A percentile compares a stretch with the other conserved stretches of the same genome.
Evolutionary conservation across 163 green algal species (phyloP).

Genomic region (Coccomyxa subellipsoidea): DNA sequence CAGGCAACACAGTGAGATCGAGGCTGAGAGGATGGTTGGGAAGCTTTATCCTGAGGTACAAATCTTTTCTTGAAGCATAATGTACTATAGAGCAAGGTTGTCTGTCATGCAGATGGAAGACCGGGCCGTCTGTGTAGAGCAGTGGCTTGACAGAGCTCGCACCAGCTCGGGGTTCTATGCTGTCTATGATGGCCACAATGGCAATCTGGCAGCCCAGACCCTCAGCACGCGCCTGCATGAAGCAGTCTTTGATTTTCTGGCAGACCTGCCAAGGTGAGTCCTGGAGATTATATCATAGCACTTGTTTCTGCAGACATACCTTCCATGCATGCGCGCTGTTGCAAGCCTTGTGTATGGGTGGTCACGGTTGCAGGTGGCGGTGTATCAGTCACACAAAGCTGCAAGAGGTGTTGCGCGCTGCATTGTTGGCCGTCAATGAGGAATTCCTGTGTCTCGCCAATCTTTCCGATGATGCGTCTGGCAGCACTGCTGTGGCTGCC

Average conservation of each 20-base stretch:
- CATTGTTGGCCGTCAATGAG: background rate
- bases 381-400: background rate
- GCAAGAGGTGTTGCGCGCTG: background rate
- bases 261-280: background rate
- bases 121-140: slow-evolving; percentile 12
- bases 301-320: too few species aligned
- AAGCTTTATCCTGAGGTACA: too few species aligned
- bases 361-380: background rate
- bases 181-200: slow-evolving; percentile 45
- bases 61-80: too few species aligned
- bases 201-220: slow-evolving; percentile 15
- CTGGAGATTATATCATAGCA: background rate
- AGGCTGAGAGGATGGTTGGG: background rate
- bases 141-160: background rate
- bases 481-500: slow-evolving; percentile 35
- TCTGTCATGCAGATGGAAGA: slow-evolving; percentile 26
- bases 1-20: background rate
- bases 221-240: background rate
- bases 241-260: slow-evolving; percentile 1
- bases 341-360: too few species aligned
- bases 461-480: background rate
- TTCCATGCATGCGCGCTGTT: too few species aligned
- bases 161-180: slow-evolving; percentile 12
- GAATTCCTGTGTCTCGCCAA: background rate
- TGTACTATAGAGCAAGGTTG: background rate